Base-by-base conservation (phyloP, 495 filamentous ascomycete species). In the Penicillium atrosanguineum region DNA sequence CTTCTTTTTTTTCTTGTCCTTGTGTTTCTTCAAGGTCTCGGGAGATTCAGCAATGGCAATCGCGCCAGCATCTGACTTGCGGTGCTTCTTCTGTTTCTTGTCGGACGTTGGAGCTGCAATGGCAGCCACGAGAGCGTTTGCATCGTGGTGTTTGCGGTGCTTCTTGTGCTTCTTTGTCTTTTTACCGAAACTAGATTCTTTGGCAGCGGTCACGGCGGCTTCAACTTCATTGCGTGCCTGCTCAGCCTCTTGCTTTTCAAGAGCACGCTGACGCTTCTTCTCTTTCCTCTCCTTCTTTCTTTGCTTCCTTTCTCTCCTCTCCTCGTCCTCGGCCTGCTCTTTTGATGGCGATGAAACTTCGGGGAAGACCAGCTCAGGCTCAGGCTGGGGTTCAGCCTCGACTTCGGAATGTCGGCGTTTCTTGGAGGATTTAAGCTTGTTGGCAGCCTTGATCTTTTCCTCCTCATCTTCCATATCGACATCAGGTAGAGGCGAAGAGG, bases 151-250 rank as follows among this genome's bases (percentile, higher is more conserved):
- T 26, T 42, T 53, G 7, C 25, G 28, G 34, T 39, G 38, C 46
- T 45, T 57, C 49, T 53, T 53, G 18, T 44, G 29, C 50, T 53
- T 53, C 52, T 54, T 60, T 18, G 28, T 50, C 20, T 55, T 56
- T 7, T 56, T 53, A n/a, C 28, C 46, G 39, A 46, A 11, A 40
- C 47, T 36, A 7, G 49, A 43, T 14, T 44, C 50, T n/a, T 53
- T 25, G 9, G 46, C 42, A 36, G 19, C 20, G 11, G 50, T 37
- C 12, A 46, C 36, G 3, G 25, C 50, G 1, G n/a, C 43, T 3
- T 39, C 25, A 4, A 23, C 26, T 12, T 40, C 47, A 44, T 43
- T 43, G 36, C 31, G 21, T 19, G 50, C 31, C 1, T 12, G 9
- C 11, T 34, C 31, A 34, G 9, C 31, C 31, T 34, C 31, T 14